Evolutionary conservation across 495 filamentous ascomycete species (phyloP).

Genomic region (Xylaria longipes): DNA sequence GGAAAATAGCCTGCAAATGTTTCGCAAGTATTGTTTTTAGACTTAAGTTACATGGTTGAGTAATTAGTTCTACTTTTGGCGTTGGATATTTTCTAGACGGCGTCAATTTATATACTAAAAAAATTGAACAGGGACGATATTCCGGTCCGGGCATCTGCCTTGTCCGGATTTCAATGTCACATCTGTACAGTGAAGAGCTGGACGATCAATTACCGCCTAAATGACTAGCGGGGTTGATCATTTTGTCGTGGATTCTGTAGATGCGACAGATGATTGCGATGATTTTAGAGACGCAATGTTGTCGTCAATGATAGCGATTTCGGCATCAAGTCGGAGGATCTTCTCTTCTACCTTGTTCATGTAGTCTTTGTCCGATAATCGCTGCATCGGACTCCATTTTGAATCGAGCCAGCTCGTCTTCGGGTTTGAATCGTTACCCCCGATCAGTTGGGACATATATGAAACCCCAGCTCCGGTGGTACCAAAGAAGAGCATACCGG

Average conservation of each 20-base stretch:
- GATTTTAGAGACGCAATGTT: constrained; percentile 67
- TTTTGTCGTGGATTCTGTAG: constrained; percentile 11
- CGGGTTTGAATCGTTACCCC: constrained; percentile 19
- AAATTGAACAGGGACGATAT: not conserved
- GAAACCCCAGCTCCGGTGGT: constrained; percentile 27
- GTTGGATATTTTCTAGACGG: not conserved
- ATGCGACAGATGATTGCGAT: constrained; percentile 14
- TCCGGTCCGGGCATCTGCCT: not conserved
- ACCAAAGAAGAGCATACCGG: constrained; percentile 47
- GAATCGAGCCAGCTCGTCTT: constrained; percentile 55
- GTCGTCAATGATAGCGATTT: constrained; percentile 87
- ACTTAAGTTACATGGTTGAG: not conserved
- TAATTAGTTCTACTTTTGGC: not conserved
- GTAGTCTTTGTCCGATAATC: constrained; percentile 81
- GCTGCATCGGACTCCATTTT: constrained; percentile 83
- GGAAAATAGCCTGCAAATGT: too few species aligned
- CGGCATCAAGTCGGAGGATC: constrained; percentile 77
- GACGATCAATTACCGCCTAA: not conserved
- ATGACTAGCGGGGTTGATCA: constrained; percentile 5
- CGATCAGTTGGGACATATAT: constrained; percentile 28
- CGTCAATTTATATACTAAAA: not conserved
- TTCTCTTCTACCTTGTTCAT: constrained; percentile 76
- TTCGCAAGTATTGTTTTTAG: not conserved
- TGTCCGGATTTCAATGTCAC: not conserved
- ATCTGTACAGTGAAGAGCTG: not conserved